Percentiles rank a stretch among this genome's conserved stretches.
phyloP scores from a whole-genome alignment of 345 rosid species.

The Citrus sinensis region DVS_A1.0 CM039168.1:29381501-29382000 shows the following conservation, averaged over 20 bases:
- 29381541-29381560: slow-evolving; percentile 71
- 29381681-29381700: slow-evolving; percentile 19
- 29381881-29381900: slow-evolving; percentile 97
- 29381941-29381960: slow-evolving; percentile 61
- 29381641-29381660: slow-evolving; percentile 65
- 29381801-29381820: slow-evolving; percentile 77
- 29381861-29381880: slow-evolving; percentile 78
- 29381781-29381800: slow-evolving; percentile 61
- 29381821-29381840: slow-evolving; percentile 84
- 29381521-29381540: slow-evolving; percentile 67
- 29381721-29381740: neutral
- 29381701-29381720: neutral
- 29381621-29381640: slow-evolving; percentile 93
- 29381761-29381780: neutral
- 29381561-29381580: slow-evolving; percentile 92
- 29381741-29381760: neutral
- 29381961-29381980: slow-evolving; percentile 72
- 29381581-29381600: slow-evolving; percentile 59
- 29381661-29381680: slow-evolving; percentile 88
- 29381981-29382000: slow-evolving; percentile 77
- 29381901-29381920: slow-evolving; percentile 84
- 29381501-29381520: slow-evolving; percentile 18
- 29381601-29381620: slow-evolving; percentile 82
- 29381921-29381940: slow-evolving; percentile 81
- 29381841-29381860: slow-evolving; percentile 84